Conservation (phyloP, 2,329 filamentous ascomycete genomes). For the Corniculantispora saksenae region DNA sequence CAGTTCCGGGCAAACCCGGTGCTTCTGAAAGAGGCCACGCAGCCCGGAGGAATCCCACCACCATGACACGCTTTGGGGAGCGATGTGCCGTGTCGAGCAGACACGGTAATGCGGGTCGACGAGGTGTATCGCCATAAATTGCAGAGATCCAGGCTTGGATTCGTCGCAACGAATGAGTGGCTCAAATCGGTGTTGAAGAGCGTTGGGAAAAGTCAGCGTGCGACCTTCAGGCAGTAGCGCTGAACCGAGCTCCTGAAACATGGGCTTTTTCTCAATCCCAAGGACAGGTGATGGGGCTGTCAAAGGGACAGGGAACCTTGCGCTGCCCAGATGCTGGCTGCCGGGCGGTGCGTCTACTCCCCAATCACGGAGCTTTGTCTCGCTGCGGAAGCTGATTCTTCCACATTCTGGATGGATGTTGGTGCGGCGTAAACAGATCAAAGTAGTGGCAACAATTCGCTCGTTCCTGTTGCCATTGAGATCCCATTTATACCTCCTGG, state of each 20-base stretch:
- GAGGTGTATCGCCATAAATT: neutral
- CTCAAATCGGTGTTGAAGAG: neutral
- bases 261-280: neutral
- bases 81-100: neutral
- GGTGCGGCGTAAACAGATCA: neutral
- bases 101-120: neutral
- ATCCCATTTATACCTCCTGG: neutral
- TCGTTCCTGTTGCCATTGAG: constrained; percentile 9
- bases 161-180: neutral
- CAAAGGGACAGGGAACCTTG: neutral
- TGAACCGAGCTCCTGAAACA: neutral
- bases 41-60: neutral
- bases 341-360: neutral
- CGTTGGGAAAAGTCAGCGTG: neutral
- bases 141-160: neutral
- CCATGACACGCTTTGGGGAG: neutral
- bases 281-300: neutral
- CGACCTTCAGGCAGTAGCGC: neutral
- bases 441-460: neutral
- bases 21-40: neutral
- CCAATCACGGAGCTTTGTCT: neutral
- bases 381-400: neutral
- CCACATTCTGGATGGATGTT: neutral
- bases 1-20: neutral
- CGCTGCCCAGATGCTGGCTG: neutral